Conservation (phyloP, 257 asterid genomes). For the Scutellaria baicalensis region DNA sequence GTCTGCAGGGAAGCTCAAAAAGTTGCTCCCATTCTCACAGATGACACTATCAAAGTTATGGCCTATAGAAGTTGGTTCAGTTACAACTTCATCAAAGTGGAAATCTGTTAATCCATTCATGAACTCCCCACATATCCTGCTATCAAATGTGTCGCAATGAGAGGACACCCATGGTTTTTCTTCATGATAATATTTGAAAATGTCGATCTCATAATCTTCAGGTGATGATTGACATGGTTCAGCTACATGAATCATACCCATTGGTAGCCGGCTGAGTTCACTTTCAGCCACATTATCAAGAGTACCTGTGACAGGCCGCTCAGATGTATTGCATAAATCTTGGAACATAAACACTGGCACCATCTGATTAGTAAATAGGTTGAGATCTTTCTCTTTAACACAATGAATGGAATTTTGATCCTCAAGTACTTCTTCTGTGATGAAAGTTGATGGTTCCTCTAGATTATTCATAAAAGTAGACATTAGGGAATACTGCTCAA, state of each 20-base stretch:
- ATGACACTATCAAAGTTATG: constrained; percentile 21
- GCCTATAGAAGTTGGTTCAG: constrained; percentile 9
- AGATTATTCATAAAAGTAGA: constrained; percentile 25
- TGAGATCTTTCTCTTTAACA: constrained; percentile 16
- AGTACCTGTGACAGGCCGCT: constrained; percentile 8
- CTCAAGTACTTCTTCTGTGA: constrained; percentile 16
- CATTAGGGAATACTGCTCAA: constrained; percentile 22
- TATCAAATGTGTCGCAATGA: constrained; percentile 15
- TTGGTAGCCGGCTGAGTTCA: constrained; percentile 24
- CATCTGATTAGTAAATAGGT: constrained; percentile 24
- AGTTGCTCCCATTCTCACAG: constrained; percentile 16
- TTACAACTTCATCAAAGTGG: constrained; percentile 21
- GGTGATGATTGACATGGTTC: constrained; percentile 27
- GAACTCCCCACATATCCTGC: constrained; percentile 15
- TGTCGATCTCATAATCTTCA: constrained; percentile 27
- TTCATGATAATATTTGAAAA: constrained; percentile 21
- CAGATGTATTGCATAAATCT: constrained; percentile 30
- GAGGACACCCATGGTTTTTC: constrained; percentile 32
- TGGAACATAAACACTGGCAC: constrained; percentile 31
- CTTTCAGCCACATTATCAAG: constrained; percentile 21
- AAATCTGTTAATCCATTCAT: constrained; percentile 25
- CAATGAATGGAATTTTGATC: constrained; percentile 21
- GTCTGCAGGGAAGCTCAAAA: constrained; percentile 34
- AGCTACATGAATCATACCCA: constrained; percentile 20
- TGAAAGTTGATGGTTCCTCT: constrained; percentile 24